Percentiles rank a stretch among this genome's conserved stretches.
Conservation (phyloP, 2,329 filamentous ascomycete species). For the Cladosporium sphaerospermum region DNA sequence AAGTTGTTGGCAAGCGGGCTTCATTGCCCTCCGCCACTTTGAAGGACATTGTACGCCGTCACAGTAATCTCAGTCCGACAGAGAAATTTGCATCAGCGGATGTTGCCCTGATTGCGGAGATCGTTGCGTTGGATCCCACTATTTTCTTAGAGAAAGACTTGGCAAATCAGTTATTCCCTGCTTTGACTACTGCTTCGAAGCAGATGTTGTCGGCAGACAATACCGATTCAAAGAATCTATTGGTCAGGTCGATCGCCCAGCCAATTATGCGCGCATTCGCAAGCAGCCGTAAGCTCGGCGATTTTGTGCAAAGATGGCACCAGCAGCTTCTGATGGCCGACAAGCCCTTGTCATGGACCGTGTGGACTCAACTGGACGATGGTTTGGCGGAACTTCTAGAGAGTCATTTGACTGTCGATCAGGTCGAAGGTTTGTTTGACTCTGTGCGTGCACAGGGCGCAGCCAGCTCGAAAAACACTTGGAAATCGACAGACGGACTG, state of each 20-base stretch:
- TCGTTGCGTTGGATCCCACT: slow-evolving; percentile 42
- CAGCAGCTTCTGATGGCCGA: slow-evolving; percentile 17
- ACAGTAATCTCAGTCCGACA: slow-evolving; percentile 1
- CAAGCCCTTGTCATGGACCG: background rate
- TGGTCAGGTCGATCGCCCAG: background rate
- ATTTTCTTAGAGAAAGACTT: slow-evolving; percentile 34
- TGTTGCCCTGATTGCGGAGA: slow-evolving; percentile 37
- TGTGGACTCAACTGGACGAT: slow-evolving; percentile 8
- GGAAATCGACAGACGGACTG: background rate
- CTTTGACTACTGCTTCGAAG: background rate
- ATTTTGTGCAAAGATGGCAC: slow-evolving; percentile 27
- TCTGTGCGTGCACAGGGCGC: background rate
- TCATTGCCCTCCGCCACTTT: slow-evolving; percentile 17
- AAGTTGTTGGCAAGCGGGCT: slow-evolving; percentile 14
- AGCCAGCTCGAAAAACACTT: background rate
- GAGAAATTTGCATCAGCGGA: slow-evolving; percentile 19
- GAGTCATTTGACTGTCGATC: slow-evolving; percentile 4
- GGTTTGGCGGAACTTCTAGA: slow-evolving; percentile 2
- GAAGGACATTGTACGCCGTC: slow-evolving; percentile 12
- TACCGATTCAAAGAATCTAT: background rate
- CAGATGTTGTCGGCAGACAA: background rate
- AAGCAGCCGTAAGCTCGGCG: slow-evolving; percentile 20
- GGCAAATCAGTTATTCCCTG: slow-evolving; percentile 8
- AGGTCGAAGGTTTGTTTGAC: background rate
- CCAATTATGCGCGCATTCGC: slow-evolving; percentile 29